phyloP scores from a whole-genome alignment of 257 asterid species.

The Leonotis leonurus region DNA sequence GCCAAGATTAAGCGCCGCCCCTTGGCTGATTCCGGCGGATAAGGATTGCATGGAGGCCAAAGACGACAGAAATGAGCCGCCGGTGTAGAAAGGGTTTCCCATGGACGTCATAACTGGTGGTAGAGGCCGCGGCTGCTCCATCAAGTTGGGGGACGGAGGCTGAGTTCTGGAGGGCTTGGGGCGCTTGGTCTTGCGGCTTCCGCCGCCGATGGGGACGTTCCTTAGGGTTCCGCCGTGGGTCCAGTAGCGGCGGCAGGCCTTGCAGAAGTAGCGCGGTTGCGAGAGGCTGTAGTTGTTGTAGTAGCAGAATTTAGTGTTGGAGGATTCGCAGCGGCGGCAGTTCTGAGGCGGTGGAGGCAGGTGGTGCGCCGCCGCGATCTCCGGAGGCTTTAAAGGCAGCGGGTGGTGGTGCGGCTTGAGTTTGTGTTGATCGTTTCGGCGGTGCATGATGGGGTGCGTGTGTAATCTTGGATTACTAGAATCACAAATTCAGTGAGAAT shows the following conservation, averaged over 20 bases:
- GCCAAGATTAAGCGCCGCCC: slow-evolving; percentile 7
- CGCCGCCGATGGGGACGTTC: slow-evolving; percentile 52
- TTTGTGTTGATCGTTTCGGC: background rate
- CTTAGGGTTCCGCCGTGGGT: slow-evolving; percentile 55
- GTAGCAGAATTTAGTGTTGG: slow-evolving; percentile 50
- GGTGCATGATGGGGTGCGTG: too few relatives aligned
- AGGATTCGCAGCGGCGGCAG: slow-evolving; percentile 46
- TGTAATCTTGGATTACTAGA: slow-evolving; percentile 36
- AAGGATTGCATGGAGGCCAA: slow-evolving; percentile 24
- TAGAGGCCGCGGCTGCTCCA: slow-evolving; percentile 7
- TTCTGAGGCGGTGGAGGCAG: slow-evolving; percentile 40
- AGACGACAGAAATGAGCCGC: slow-evolving; percentile 21
- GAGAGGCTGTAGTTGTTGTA: slow-evolving; percentile 53
- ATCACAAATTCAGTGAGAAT: slow-evolving; percentile 16
- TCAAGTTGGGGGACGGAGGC: background rate
- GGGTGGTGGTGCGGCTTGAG: slow-evolving; percentile 4
- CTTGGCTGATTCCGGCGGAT: slow-evolving; percentile 10
- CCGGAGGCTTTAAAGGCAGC: slow-evolving; percentile 26
- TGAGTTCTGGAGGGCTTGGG: slow-evolving; percentile 21
- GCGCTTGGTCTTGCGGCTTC: slow-evolving; percentile 35
- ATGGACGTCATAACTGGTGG: slow-evolving; percentile 8
- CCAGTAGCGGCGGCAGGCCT: slow-evolving; percentile 46
- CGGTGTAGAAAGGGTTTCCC: slow-evolving; percentile 8
- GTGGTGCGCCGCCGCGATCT: background rate
- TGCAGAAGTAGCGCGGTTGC: slow-evolving; percentile 57